phyloP scores from a whole-genome alignment of 2,329 filamentous ascomycete genomes.

The Clonostachys solani region DNA sequence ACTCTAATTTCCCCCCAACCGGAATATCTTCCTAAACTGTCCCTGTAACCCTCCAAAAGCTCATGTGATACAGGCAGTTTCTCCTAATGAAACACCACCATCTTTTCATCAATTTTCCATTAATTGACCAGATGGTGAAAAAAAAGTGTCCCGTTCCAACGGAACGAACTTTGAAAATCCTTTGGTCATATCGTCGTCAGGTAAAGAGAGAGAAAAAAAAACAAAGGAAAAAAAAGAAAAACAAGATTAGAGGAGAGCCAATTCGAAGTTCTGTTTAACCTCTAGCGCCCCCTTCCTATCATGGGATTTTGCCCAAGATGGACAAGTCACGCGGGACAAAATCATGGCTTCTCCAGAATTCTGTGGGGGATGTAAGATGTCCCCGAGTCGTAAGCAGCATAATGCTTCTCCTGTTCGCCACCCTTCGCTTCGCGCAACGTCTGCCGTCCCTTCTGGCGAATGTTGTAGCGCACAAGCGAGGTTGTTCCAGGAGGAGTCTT shows the following conservation, averaged over 20 bases:
- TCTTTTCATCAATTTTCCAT: no score
- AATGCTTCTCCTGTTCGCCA: slow-evolving; percentile 17
- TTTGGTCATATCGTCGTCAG: no score
- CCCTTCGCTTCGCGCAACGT: slow-evolving; percentile 12
- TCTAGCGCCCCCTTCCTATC: background rate
- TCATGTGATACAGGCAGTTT: no score
- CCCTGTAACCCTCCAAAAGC: no score
- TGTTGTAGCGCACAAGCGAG: slow-evolving; percentile 40
- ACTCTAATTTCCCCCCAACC: no score
- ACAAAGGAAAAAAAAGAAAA: background rate
- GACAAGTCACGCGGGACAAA: background rate
- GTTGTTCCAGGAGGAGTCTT: slow-evolving; percentile 36
- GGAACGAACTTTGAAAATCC: no score
- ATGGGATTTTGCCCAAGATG: background rate
- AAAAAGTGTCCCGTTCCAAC: no score
- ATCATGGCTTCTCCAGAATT: background rate
- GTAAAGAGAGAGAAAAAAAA: background rate
- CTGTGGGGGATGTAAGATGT: slow-evolving; percentile 18
- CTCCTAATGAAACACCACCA: no score
- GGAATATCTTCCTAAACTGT: no score
- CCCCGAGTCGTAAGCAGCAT: slow-evolving; percentile 27
- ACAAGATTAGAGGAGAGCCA: background rate
- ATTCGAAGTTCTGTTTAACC: background rate
- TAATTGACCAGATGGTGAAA: no score
- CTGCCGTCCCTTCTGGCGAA: slow-evolving; percentile 32